Evolutionary conservation across 2,329 filamentous ascomycete genomes (phyloP), one percentile per base, ranked within the genome.

Genomic region (Diaporthe nobilis): DNA sequence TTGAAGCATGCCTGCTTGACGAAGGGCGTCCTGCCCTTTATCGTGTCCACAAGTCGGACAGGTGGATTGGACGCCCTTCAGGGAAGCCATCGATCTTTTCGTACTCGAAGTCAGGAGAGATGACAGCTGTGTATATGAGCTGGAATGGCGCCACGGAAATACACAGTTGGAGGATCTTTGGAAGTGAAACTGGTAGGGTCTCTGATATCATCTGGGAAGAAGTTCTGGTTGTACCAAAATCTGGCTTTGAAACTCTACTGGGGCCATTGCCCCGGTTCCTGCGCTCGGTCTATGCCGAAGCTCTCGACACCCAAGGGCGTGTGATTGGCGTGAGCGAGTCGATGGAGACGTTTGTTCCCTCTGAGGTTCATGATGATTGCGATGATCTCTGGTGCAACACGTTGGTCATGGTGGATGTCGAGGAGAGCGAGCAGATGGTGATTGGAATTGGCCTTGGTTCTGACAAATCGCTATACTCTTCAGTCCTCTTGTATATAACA

Each of bases 121-220:
- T 13, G 42, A 65, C 61, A 31, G 61, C 42, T 31, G 28, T 49
- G 17, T 47, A 65, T 15, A 9, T 65, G 61, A 65, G 61, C 44
- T 65, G 61, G 61, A 65, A 65, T 34, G 61, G 61, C n/a, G 61
- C 61, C 61, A 65, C 61, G 17, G 42, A 49, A 49, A 31, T 67
- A 17, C 61, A 37, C 5, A 49, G 17, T 5, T 67, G 61, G 61
- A 67, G 61, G 28, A 9, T 49, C 2, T 67, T 49, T 34, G 61
- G 61, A 8, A n/a, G 20, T n/a, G 42, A 67, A 37, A 20, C 28
- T 1, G 44, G 44, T 13, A 25, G 12, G 1, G 25, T 4, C 12
- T 4, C 2, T 20, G 44, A 37, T 17, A 5, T 22, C 10, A 17
- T 17, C 0, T 67, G 28, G 61, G 10, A 67, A 25, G 63, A 67